phyloP scores from a whole-genome alignment of 2,329 filamentous ascomycete genomes.

The Fusarium nurragi region DNA sequence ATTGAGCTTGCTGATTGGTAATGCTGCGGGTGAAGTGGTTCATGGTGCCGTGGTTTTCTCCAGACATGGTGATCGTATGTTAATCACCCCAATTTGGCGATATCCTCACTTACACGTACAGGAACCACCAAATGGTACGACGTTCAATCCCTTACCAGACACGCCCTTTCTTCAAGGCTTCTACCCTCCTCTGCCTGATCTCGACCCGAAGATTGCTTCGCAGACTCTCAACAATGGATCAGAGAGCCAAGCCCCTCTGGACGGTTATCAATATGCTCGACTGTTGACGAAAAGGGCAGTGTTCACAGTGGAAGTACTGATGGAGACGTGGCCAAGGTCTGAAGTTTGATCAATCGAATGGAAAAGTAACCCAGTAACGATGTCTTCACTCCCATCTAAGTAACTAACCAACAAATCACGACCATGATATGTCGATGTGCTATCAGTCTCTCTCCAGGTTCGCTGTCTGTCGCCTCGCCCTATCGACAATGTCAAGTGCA shows the following conservation, averaged over 20 bases:
- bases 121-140: constrained; percentile 51
- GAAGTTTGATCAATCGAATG: not conserved
- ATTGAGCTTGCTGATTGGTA: constrained; percentile 6
- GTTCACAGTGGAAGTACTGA: constrained; percentile 27
- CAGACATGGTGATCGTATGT: constrained; percentile 50
- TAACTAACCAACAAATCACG: not conserved
- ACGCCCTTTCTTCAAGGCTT: constrained; percentile 52
- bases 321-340: constrained; percentile 4
- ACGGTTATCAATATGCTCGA: constrained; percentile 49
- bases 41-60: constrained; percentile 49
- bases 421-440: not conserved
- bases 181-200: constrained; percentile 47
- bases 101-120: constrained; percentile 17
- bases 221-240: constrained; percentile 47
- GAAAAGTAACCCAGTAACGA: no score
- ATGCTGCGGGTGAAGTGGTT: constrained; percentile 44
- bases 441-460: constrained; percentile 6
- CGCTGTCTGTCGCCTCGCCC: constrained; percentile 19
- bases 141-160: constrained; percentile 46
- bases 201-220: constrained; percentile 42
- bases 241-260: constrained; percentile 43
- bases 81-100: not conserved
- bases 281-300: constrained; percentile 14
- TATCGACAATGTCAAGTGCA: constrained; percentile 32
- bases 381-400: not conserved